Base-by-base conservation (phyloP, 805 yeast genomes). In the Lipomyces mesembrius region DNA sequence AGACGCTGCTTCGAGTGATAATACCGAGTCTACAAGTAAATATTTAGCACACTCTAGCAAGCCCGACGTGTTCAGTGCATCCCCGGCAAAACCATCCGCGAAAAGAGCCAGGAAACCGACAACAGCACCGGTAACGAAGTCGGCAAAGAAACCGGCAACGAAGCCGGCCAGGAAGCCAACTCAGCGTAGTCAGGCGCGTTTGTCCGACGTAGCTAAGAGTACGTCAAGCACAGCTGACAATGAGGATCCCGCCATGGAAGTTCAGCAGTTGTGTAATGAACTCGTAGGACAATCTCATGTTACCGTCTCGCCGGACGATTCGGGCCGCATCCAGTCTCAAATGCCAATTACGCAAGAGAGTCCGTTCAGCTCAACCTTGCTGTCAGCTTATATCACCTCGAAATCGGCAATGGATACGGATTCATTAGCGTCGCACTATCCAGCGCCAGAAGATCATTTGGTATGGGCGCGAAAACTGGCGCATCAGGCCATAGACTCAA, bases 391-490 rank as follows among this genome's bases (percentile, higher is more conserved):
- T 8, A 43, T 43, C 22, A 43, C 49, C 20, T 43, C 49, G 22
- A 43, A n/a, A 17, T 43, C 49, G 49, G 49, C 20, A 17, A 7
- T n/a, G 49, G 49, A 6, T 8, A n/a, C 20, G 8, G 49, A 0
- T 43, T 43, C 49, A 4, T 17, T 17, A 8, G 20, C n/a, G 20
- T 17, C 49, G 14, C 49, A 43, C n/a, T 7, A 17, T 39, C 22
- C 27, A 56, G 17, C 32, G 29, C 60, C 46, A n/a, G 58, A 57
- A 25, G 65, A 59, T n/a, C 17, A 52, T 20, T 46, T 56, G 7
- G 34, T 58, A 2, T 60, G 65, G 67, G 65, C 67, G 14, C 60
- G 64, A 52, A 60, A 59, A 32, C 63, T 67, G 27, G 62, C 65
- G 4, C 56, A 39, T 49, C 62, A 63, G 35, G 67, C 67, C 14